phyloP scores from a whole-genome alignment of 768 basidiomycete genomes.

The Mycena filopes region DNA sequence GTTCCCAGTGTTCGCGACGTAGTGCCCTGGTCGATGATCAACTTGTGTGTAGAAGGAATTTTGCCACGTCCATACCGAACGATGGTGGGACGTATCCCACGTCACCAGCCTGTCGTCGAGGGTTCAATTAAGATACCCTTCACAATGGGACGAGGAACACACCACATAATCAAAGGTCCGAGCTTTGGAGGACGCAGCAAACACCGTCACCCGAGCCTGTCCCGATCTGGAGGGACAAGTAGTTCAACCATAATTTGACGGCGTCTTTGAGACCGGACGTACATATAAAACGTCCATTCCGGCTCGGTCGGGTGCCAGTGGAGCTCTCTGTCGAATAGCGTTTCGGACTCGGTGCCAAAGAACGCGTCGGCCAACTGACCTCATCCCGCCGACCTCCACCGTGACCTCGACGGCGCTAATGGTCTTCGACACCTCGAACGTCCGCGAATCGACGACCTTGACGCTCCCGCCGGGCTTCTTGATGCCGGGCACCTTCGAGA shows the following conservation, averaged over 20 bases:
- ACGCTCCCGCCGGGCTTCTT: constrained; percentile 64
- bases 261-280: not conserved
- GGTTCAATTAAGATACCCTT: not conserved
- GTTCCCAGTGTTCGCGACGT: constrained; percentile 74
- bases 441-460: constrained; percentile 67
- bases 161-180: constrained; percentile 8
- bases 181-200: constrained; percentile 9
- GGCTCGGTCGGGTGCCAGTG: constrained; percentile 21
- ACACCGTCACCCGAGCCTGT: not conserved
- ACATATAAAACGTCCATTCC: constrained; percentile 12
- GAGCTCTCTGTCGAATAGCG: constrained; percentile 27
- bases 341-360: not conserved
- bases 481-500: constrained; percentile 58
- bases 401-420: constrained; percentile 68
- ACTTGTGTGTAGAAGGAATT: not conserved
- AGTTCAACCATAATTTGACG: not conserved
- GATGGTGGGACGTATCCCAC: constrained; percentile 36
- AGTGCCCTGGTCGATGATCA: constrained; percentile 57
- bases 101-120: not conserved
- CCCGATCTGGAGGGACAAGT: not conserved
- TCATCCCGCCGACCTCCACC: constrained; percentile 70
- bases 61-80: not conserved
- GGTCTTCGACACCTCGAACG: constrained; percentile 63
- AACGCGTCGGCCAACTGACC: constrained; percentile 46
- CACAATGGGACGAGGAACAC: not conserved